A percentile compares a stretch with the other conserved stretches of the same genome.
These are phyloP conservation scores for Verticillium isaacii DNA, from an alignment of 2,329 filamentous ascomycete genomes.

Conservation along the genomic window DNA sequence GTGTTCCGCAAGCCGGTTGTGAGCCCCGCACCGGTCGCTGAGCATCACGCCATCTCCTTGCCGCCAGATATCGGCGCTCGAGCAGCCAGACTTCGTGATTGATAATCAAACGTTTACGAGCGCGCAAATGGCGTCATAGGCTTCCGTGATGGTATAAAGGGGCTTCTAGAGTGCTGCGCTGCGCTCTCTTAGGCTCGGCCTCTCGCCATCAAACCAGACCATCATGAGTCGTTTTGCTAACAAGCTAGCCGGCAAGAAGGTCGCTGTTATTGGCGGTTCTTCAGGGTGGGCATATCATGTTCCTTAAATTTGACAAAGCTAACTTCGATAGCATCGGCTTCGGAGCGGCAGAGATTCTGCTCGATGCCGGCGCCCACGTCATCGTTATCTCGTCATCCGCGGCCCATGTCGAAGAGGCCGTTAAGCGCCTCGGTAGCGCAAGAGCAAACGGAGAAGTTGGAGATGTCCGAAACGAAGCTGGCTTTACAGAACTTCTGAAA, in stretches of 20 bases:
- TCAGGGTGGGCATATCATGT: constrained; percentile 20
- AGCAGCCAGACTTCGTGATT: not conserved
- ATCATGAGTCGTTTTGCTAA: constrained; percentile 11
- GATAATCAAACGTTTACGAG: not conserved
- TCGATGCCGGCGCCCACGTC: constrained; percentile 28
- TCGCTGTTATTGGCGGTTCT: constrained; percentile 30
- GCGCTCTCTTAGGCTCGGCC: not conserved
- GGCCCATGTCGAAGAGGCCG: constrained; percentile 23
- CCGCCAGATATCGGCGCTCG: not conserved
- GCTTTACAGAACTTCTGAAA: constrained; percentile 23
- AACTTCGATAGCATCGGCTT: constrained; percentile 27
- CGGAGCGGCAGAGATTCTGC: constrained; percentile 28
- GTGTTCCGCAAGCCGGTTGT: not conserved
- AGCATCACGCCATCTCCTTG: not conserved
- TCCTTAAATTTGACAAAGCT: not conserved
- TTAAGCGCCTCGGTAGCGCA: constrained; percentile 18
- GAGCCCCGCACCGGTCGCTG: not conserved
- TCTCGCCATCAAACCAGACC: not conserved
- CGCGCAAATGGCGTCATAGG: not conserved
- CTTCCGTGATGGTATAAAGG: not conserved
- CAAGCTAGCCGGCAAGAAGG: constrained; percentile 27
- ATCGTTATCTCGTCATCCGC: constrained; percentile 28
- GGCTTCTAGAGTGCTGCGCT: not conserved
- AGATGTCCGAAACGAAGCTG: constrained; percentile 27
- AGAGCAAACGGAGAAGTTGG: constrained; percentile 23